Base-by-base conservation (phyloP, 2,329 filamentous ascomycete genomes). In the Hymenoscyphus repandus region DNA sequence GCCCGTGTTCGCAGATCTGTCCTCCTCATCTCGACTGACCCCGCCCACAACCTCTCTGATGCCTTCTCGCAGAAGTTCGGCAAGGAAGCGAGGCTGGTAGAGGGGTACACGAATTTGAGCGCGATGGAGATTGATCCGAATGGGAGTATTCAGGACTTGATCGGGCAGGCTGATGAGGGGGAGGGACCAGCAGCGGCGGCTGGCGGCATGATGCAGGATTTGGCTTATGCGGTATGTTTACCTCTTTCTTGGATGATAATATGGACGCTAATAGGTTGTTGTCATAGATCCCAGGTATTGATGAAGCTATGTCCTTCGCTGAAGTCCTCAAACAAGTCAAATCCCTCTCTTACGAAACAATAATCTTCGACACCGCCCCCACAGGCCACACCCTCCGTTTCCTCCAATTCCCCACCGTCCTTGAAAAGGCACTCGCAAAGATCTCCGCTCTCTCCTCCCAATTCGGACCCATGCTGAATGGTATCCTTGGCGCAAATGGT, bases 101-200 rank as follows among this genome's bases (percentile, higher is more conserved):
- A 96, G 62, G 93, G 93, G 61, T 96, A 95, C 66, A 82, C 85
- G 32, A 96, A 96, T 70, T 76, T 99, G 60, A 95, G 89, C 68
- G 93, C 93, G 56, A 99, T 99, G 93, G 93, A 99, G 73, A 97
- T 99, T 63, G 93, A 99, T 66, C 93, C 93, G 47, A 97, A 96
- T 68, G 93, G 92, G 43, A 96, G 90, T 66, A 96, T 99, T 70
- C 93, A 96, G 72, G 93, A 99, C 68, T 74, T 99, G 50, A 75
- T 99, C 57, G 86, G 85, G 1, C 78, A 83, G 66, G 84, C 80
- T 39, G 90, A 89, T 15, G 88, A 88, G 45, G 79, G 76, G 2
- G 87, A 90, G 58, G 83, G 83, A 37, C 83, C 88, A 74, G 80
- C 78, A 45, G 85, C 84, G 41, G 80, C 78, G 13, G 83, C 96